These are phyloP conservation scores for Sordariomycetes sp. DNA, from an alignment of 2,329 filamentous ascomycete genomes.

Conservation along the genomic window DNA sequence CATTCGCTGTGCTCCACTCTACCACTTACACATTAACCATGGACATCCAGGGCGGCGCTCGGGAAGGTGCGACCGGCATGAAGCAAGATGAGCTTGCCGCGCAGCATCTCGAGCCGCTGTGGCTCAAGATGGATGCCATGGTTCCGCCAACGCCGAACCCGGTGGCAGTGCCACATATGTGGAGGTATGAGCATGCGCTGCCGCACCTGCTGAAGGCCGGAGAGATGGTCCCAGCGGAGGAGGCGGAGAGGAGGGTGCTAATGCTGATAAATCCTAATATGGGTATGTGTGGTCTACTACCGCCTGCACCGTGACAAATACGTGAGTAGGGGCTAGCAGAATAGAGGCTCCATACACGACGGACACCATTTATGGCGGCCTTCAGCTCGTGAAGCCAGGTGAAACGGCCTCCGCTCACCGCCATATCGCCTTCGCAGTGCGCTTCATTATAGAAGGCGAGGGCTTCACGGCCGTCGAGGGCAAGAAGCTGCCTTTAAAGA, in stretches of 20 bases:
- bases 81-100: conserved; percentile 15
- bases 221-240: conserved; percentile 17
- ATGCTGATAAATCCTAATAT: conserved; percentile 24
- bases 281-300: conserved; percentile 8
- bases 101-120: conserved; percentile 15
- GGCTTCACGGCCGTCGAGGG: conserved; percentile 45
- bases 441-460: conserved; percentile 43
- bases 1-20: too few relatives aligned
- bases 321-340: too few relatives aligned
- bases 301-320: conserved; percentile 35
- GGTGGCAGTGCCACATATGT: not conserved
- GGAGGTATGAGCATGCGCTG: conserved; percentile 13
- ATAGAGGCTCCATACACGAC: conserved; percentile 39
- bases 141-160: conserved; percentile 1
- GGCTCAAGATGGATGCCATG: not conserved
- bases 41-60: too few relatives aligned
- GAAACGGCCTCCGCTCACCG: conserved; percentile 41
- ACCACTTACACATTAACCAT: not conserved
- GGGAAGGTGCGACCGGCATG: not conserved
- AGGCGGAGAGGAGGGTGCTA: conserved; percentile 24
- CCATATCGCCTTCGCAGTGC: conserved; percentile 41
- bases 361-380: conserved; percentile 42
- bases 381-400: conserved; percentile 42
- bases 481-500: conserved; percentile 31
- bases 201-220: conserved; percentile 21